phyloP scores from a whole-genome alignment of 495 filamentous ascomycete genomes.

The Saxispiralis lemnorum region DNA sequence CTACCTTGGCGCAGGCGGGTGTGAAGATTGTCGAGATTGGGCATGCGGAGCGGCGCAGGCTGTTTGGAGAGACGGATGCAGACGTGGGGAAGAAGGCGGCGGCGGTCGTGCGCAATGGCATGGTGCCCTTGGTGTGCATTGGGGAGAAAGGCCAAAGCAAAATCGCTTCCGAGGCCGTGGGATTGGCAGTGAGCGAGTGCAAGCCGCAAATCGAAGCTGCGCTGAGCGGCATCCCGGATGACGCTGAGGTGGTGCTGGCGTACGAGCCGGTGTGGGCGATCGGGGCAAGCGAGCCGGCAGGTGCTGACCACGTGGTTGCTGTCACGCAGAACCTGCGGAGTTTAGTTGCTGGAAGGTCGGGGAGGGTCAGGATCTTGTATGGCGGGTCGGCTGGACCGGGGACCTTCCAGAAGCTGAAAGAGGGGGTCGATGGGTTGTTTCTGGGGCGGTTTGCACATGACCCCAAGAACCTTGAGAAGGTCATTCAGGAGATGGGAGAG shows the following conservation, averaged over 20 bases:
- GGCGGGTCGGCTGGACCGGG: conserved; percentile 68
- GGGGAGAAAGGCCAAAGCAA: conserved; percentile 37
- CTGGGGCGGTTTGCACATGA: conserved; percentile 69
- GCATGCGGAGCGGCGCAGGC: conserved; percentile 54
- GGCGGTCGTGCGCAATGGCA: conserved; percentile 44
- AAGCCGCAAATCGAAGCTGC: conserved; percentile 43
- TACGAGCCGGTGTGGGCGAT: conserved; percentile 90
- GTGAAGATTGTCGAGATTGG: conserved; percentile 56
- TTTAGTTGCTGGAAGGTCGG: conserved; percentile 23
- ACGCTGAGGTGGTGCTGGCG: conserved; percentile 57
- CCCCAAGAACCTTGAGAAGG: conserved; percentile 43
- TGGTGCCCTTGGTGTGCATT: conserved; percentile 66
- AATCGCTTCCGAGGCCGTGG: conserved; percentile 32
- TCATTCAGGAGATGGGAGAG: conserved; percentile 49
- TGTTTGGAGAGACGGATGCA: conserved; percentile 56
- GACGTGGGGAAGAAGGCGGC: conserved; percentile 46
- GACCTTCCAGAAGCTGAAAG: conserved; percentile 44
- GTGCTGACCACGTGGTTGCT: conserved; percentile 48
- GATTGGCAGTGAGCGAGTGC: conserved; percentile 46
- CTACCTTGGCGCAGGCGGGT: conserved; percentile 44
- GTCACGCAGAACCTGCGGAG: conserved; percentile 46
- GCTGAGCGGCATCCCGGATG: conserved; percentile 35
- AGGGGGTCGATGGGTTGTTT: conserved; percentile 66
- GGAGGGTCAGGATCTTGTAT: conserved; percentile 50
- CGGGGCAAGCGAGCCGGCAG: conserved; percentile 53